A percentile compares a stretch with the other conserved stretches of the same genome.
phyloP scores from a whole-genome alignment of 2,329 filamentous ascomycete genomes.

The Capronia americana region DNA sequence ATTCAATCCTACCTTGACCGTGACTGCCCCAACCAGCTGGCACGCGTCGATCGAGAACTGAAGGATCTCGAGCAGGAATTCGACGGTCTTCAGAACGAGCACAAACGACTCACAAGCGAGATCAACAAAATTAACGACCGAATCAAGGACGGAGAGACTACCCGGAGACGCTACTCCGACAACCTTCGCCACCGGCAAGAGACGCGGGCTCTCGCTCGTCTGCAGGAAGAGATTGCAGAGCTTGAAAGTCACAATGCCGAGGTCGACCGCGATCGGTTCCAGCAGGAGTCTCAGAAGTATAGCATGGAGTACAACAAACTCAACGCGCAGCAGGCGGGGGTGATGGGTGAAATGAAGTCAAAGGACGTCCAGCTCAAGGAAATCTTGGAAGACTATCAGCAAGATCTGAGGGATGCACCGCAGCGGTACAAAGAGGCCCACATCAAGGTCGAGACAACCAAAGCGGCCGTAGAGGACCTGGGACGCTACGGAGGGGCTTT shows the following conservation, averaged over 20 bases:
- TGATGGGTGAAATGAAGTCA: slow-evolving; percentile 79
- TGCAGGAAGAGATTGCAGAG: slow-evolving; percentile 73
- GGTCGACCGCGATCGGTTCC: slow-evolving; percentile 78
- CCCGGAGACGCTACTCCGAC: slow-evolving; percentile 84
- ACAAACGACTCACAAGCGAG: slow-evolving; percentile 68
- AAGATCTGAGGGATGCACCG: slow-evolving; percentile 84
- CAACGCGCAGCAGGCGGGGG: slow-evolving; percentile 72
- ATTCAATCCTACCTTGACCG: slow-evolving; percentile 80
- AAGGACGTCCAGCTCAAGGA: slow-evolving; percentile 81
- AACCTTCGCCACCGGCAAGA: slow-evolving; percentile 87
- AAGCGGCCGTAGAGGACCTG: slow-evolving; percentile 89
- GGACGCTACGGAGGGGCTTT: slow-evolving; percentile 81
- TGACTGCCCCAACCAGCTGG: slow-evolving; percentile 75
- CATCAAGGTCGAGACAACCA: slow-evolving; percentile 88
- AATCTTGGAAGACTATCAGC: slow-evolving; percentile 79
- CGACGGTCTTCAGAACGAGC: slow-evolving; percentile 69
- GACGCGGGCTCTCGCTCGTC: slow-evolving; percentile 68
- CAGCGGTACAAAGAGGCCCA: slow-evolving; percentile 83
- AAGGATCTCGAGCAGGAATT: slow-evolving; percentile 71
- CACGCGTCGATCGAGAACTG: slow-evolving; percentile 72
- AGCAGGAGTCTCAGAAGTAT: slow-evolving; percentile 70
- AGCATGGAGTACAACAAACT: slow-evolving; percentile 73
- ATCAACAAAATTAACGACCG: slow-evolving; percentile 80
- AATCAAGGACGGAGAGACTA: slow-evolving; percentile 78
- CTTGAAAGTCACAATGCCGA: slow-evolving; percentile 81